These are phyloP conservation scores for Xanthoparmelia taractica DNA, from an alignment of 495 filamentous ascomycete genomes.

Conservation along the genomic window DNA sequence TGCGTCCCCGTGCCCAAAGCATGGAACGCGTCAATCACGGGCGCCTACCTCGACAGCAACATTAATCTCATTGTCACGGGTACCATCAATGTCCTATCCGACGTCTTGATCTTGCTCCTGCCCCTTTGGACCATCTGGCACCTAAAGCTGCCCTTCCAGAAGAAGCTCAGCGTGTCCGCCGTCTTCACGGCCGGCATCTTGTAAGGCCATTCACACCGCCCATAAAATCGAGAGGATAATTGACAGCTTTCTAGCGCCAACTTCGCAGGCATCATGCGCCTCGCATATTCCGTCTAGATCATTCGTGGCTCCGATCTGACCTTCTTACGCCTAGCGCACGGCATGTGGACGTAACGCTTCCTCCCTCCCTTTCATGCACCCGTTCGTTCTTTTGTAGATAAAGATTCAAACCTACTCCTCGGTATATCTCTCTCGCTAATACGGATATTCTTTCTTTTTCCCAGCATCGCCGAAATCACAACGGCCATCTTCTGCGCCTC, in stretches of 20 bases:
- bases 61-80: slow-evolving; percentile 41
- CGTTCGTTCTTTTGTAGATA: too few species aligned
- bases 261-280: slow-evolving; percentile 15
- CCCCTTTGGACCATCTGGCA: slow-evolving; percentile 43
- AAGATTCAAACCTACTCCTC: neutral
- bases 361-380: too few species aligned
- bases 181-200: slow-evolving; percentile 15
- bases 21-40: slow-evolving; percentile 38
- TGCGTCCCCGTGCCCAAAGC: slow-evolving; percentile 13
- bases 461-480: slow-evolving; percentile 15
- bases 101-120: slow-evolving; percentile 42
- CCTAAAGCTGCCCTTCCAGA: slow-evolving; percentile 39
- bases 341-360: slow-evolving; percentile 16
- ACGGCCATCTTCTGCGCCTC: slow-evolving; percentile 15
- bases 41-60: slow-evolving; percentile 43
- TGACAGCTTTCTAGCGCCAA: slow-evolving; percentile 10
- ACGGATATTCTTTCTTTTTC: neutral
- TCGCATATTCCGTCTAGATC: neutral
- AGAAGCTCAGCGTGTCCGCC: slow-evolving; percentile 33
- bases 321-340: slow-evolving; percentile 4
- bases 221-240: neutral
- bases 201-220: neutral
- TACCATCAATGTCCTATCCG: slow-evolving; percentile 44
- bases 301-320: slow-evolving; percentile 2
- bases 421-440: neutral